Evolutionary conservation across 305 asterid species (phyloP).

Genomic region (Salvia sclarea): DNA sequence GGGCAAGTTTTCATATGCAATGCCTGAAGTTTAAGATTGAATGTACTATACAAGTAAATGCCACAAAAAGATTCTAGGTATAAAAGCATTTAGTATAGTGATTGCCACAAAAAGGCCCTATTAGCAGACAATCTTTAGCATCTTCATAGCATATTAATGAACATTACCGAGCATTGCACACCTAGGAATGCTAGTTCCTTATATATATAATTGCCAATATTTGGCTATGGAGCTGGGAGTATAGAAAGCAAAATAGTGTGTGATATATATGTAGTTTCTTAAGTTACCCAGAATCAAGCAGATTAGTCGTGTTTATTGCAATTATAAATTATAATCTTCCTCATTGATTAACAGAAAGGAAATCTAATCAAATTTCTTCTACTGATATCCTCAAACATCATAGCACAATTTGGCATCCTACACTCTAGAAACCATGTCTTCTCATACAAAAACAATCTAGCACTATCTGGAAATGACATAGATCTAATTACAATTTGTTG

Average conservation of each 20-base stretch:
- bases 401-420: not conserved
- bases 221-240: not conserved
- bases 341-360: not conserved
- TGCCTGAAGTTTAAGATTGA: slow-evolving; percentile 41
- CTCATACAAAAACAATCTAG: not conserved
- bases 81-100: not conserved
- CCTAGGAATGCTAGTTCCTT: not conserved
- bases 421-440: not conserved
- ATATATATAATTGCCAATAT: not conserved
- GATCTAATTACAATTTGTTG: not conserved
- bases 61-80: not conserved
- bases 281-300: not conserved
- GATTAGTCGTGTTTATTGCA: not conserved
- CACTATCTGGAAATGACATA: not conserved
- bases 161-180: not conserved
- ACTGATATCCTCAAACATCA: slow-evolving; percentile 2
- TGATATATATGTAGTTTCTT: not conserved
- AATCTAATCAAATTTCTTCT: not conserved
- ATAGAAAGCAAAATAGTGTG: not conserved
- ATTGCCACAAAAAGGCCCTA: not conserved
- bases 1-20: slow-evolving; percentile 48
- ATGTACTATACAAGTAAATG: slow-evolving; percentile 25
- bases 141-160: not conserved
- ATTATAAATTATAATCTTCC: not conserved
- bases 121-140: not conserved